Base-by-base conservation (phyloP, 2,329 filamentous ascomycete genomes). In the Aspergillus caelatus region DNA sequence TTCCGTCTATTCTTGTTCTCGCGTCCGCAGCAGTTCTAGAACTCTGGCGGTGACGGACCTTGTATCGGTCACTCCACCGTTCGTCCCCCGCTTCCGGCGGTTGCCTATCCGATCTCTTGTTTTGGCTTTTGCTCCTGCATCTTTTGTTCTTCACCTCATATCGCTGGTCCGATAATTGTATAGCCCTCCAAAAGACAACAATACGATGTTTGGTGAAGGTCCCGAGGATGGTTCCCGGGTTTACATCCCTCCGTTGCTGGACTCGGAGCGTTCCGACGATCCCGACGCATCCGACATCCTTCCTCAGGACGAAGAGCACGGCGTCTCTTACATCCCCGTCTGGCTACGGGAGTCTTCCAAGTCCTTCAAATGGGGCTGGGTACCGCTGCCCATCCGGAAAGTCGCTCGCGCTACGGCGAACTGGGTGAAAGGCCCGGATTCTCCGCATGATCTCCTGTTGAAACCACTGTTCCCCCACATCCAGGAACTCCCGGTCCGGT, bases 381-480 rank as follows among this genome's bases (percentile, higher is more conserved):
- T 84, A 6, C 82, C 82, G 4, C 66, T 82, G 19, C 79, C 79
- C 0, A 54, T 83, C 21, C 74, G 82, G 56, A 82, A 82, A 60
- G 79, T 75, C 53, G 80, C 73, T 52, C 76, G 81, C 53, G 76
- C 79, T 21, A 77, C 78, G 21, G 76, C 74, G 23, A 74, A 74
- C 53, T 84, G 82, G 81, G 73, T 83, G 21, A 79, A 81, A 68
- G 82, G 82, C 5, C 82, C 82, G 0, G 71, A 80, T 65, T 82
- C 82, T 28, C 80, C 82, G 19, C 78, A 77, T 62, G 75, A 77
- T 30, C 74, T 83, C 46, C 73, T 77, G n/a, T 78, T 84, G 62
- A 79, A 74, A 55, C 82, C 82, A 2, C 71, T 82, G 45, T 82
- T 82, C 64, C 81, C 81, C 23, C 74, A 73, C 45, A 69, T 83